These are phyloP conservation scores for Dalbergia oliveri DNA, from an alignment of 306 rosid genomes.

Conservation along the genomic window DNA sequence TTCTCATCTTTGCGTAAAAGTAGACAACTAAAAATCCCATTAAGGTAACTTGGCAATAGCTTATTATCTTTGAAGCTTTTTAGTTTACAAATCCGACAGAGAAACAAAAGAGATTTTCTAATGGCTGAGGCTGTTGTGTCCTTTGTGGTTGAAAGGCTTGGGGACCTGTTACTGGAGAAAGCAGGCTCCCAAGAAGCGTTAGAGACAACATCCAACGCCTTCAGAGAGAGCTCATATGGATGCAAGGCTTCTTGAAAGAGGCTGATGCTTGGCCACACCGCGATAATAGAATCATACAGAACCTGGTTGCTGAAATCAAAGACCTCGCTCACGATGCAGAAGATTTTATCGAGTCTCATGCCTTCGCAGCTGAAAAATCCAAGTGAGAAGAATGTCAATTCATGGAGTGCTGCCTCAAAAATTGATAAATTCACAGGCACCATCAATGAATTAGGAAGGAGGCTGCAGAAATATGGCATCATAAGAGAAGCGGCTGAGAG, in stretches of 20 bases:
- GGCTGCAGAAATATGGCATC: background rate
- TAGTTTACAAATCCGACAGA: background rate
- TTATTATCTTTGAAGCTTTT: too few relatives aligned
- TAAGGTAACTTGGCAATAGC: too few relatives aligned
- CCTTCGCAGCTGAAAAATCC: background rate
- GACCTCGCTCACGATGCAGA: background rate
- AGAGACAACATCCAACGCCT: background rate
- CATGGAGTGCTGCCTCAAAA: background rate
- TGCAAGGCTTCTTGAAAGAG: background rate
- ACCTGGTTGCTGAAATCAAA: background rate
- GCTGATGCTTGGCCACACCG: background rate
- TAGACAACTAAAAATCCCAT: too few relatives aligned
- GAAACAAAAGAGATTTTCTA: background rate
- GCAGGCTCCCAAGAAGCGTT: background rate
- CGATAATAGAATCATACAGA: background rate
- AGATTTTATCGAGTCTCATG: background rate
- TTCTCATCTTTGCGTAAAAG: too few relatives aligned
- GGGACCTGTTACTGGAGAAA: background rate
- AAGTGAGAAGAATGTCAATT: background rate
- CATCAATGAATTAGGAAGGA: background rate
- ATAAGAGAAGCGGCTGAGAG: background rate
- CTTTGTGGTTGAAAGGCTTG: background rate
- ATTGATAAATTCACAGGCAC: background rate
- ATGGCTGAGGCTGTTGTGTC: background rate
- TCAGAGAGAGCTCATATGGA: background rate